Evolutionary conservation across 371 early-diverging fungal genomes (phyloP), one percentile per base, ranked within the genome.

Genomic region (Mortierella sp.): DNA sequence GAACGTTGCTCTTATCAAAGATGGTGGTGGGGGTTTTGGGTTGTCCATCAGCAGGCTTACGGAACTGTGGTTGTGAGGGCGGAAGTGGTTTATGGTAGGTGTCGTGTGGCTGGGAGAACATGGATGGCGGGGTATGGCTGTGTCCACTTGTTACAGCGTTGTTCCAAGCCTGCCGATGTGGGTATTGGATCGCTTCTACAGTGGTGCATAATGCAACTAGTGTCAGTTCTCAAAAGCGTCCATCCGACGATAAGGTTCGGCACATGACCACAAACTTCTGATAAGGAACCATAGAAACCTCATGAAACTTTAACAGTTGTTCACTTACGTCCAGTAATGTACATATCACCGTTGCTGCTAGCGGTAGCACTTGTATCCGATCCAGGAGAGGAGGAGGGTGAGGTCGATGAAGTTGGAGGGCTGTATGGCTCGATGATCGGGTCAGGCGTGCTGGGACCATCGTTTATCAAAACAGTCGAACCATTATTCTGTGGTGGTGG

Each of bases 1-100:
- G 79, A 2, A 96, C 92, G 57, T 95, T 95, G 81, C 95, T 95
- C 76, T 96, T 96, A 46, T 96, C 96, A 54, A 91, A 85, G 47
- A 88, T 78, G 0, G 91, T 62, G 8, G 69, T 21, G 44, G 60
- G 60, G 19, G 53, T 22, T 41, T 65, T 71, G 16, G 68, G 39
- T 34, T 60, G 31, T 5, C 58, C 48, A 24, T 47, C 65, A 1
- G 55, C 39, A 16, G 24, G 22, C 54, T 50, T 65, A 40, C 37
- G 54, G n/a, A 14, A 25, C 27, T 57, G 63, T 19, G 48, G 49
- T 47, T 71, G 47, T 53, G 54, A 27, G 57, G 62, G 8, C n/a
- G 65, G 54, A 9, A 53, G 69, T 40, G 69, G 56, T 28, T 61
- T 60, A 4, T 76, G 77, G 27, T 76, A 76, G 6, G 64, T 57